phyloP scores from a whole-genome alignment of 2,329 filamentous ascomycete species.

The Cytospora chrysosperma region DNA sequence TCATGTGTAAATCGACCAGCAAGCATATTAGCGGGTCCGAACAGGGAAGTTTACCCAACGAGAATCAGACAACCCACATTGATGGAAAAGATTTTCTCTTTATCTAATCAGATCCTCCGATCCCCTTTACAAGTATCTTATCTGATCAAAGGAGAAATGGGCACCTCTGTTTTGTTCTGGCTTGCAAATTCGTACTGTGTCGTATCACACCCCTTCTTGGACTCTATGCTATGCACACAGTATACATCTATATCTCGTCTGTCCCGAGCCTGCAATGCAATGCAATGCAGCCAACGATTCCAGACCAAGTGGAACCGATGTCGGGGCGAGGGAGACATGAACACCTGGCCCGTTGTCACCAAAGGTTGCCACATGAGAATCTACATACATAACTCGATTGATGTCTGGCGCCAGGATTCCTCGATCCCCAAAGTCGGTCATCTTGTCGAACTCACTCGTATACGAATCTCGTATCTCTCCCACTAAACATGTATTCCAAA shows the following conservation, averaged over 20 bases:
- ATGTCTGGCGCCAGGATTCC: not conserved
- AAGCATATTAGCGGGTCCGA: not conserved
- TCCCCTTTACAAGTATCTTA: not conserved
- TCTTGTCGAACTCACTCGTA: not conserved
- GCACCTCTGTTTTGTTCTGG: not conserved
- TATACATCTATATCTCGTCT: not conserved
- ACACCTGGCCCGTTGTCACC: not conserved
- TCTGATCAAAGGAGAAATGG: not conserved
- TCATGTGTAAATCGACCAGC: too few relatives aligned
- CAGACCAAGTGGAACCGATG: not conserved
- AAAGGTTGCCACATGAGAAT: not conserved
- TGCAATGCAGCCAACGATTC: not conserved
- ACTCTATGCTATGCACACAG: not conserved
- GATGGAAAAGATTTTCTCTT: not conserved
- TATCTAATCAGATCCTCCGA: not conserved
- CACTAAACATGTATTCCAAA: slow-evolving; percentile 27
- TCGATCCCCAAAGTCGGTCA: not conserved
- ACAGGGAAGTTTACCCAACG: not conserved
- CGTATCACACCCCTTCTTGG: not conserved
- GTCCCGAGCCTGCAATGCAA: not conserved
- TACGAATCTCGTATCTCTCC: not conserved
- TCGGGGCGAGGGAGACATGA: not conserved
- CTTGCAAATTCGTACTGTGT: not conserved
- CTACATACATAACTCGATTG: not conserved
- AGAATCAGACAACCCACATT: not conserved